Percentiles rank a stretch among this genome's conserved stretches.
These are phyloP conservation scores for Picochlorum sp. DNA, from an alignment of 139 green algal genomes.

Conservation along the genomic window DNA sequence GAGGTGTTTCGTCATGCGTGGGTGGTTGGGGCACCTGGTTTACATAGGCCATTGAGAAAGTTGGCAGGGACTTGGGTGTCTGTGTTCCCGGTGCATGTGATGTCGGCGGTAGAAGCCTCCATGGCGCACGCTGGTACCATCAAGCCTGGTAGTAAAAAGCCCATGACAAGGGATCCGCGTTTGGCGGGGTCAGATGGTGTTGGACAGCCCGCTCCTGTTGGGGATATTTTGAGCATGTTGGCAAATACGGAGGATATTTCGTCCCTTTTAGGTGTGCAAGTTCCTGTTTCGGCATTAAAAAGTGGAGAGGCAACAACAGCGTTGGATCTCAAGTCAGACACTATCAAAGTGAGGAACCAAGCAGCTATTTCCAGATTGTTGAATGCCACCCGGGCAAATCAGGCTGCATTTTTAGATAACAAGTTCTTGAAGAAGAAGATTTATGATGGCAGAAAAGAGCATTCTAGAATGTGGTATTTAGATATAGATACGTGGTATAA, in stretches of 20 bases:
- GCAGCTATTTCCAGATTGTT: constrained; percentile 28
- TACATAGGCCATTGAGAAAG: constrained; percentile 33
- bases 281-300: not conserved
- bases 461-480: constrained; percentile 53
- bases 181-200: constrained; percentile 15
- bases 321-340: not conserved
- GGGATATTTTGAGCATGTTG: no score
- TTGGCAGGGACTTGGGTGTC: constrained; percentile 48
- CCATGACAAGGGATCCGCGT: constrained; percentile 10
- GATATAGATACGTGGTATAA: constrained; percentile 52
- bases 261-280: not conserved
- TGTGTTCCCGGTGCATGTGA: constrained; percentile 34
- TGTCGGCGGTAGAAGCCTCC: constrained; percentile 24
- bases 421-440: constrained; percentile 26
- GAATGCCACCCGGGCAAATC: constrained; percentile 8
- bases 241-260: no score
- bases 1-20: constrained; percentile 34
- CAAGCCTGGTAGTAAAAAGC: not conserved
- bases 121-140: not conserved
- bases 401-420: constrained; percentile 25
- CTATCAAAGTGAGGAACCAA: constrained; percentile 11
- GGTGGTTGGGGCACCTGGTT: constrained; percentile 21
- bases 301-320: not conserved
- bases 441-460: constrained; percentile 2
- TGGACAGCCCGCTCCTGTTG: not conserved